Percentiles rank a stretch among this genome's conserved stretches.
Conservation (phyloP, 345 rosid genomes). For the Lenwebbia sp. region DNA sequence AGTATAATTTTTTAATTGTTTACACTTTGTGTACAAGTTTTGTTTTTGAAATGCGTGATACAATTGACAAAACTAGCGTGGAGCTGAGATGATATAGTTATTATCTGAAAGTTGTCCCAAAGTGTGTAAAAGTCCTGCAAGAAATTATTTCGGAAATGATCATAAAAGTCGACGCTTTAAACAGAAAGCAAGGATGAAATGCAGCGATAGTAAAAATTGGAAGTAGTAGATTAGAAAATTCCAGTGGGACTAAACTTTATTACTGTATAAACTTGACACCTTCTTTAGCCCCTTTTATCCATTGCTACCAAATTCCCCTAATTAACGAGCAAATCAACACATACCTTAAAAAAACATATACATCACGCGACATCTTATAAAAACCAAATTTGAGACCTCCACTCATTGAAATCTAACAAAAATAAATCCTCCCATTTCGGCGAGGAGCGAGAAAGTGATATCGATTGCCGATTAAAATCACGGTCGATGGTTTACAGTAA, state of each 20-base stretch:
- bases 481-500: neutral
- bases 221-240: neutral
- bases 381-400: neutral
- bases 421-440: neutral
- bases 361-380: neutral
- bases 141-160: neutral
- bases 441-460: neutral
- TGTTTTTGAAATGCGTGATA: neutral
- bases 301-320: neutral
- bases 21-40: neutral
- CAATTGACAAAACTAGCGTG: neutral
- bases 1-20: neutral
- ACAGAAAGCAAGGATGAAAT: neutral
- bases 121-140: neutral
- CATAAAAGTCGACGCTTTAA: neutral
- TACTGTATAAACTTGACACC: neutral
- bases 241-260: neutral
- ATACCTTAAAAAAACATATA: too few species aligned
- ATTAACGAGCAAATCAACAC: neutral
- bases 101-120: neutral
- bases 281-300: neutral
- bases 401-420: neutral
- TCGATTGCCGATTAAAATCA: neutral
- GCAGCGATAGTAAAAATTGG: neutral
- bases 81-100: too few species aligned